Evolutionary conservation across 2,329 filamentous ascomycete genomes (phyloP).

Genomic region (Harringtonia lauricola): DNA sequence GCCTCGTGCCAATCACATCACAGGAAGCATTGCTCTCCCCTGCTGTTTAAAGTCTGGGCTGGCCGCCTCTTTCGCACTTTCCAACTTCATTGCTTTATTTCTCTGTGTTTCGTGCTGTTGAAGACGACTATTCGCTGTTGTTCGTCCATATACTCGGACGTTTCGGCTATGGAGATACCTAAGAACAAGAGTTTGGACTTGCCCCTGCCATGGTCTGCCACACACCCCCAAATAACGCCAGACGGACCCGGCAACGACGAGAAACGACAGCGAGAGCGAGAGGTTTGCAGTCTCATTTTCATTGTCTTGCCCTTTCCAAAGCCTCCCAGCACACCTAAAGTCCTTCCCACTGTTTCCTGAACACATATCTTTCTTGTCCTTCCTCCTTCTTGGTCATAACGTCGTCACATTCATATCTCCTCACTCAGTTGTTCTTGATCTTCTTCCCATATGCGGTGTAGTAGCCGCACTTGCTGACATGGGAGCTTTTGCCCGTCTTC

Average conservation of each 20-base stretch:
- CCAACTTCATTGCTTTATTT: slow-evolving; percentile 7
- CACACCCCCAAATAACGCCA: too few species aligned
- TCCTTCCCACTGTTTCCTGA: neutral
- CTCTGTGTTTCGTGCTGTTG: neutral
- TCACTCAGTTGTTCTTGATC: slow-evolving; percentile 24
- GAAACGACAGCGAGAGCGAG: neutral
- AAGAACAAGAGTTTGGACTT: neutral
- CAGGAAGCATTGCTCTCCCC: neutral
- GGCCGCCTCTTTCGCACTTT: neutral
- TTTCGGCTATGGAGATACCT: neutral
- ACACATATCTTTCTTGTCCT: too few species aligned
- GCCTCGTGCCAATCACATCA: slow-evolving; percentile 8
- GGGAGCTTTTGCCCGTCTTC: slow-evolving; percentile 60
- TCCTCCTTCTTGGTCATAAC: neutral
- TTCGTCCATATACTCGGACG: neutral
- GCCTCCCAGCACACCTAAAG: too few species aligned
- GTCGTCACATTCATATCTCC: neutral
- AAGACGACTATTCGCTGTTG: neutral
- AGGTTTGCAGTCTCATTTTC: neutral
- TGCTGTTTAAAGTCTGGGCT: slow-evolving; percentile 1
- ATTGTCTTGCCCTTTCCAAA: too few species aligned
- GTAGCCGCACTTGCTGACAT: slow-evolving; percentile 60
- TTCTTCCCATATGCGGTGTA: slow-evolving; percentile 52
- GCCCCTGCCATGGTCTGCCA: too few species aligned
- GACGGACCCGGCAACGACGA: too few species aligned